Percentiles rank a stretch among this genome's conserved stretches.
Evolutionary conservation across 2,329 filamentous ascomycete genomes (phyloP).

Genomic region (Neopestalotiopsis rosae): DNA sequence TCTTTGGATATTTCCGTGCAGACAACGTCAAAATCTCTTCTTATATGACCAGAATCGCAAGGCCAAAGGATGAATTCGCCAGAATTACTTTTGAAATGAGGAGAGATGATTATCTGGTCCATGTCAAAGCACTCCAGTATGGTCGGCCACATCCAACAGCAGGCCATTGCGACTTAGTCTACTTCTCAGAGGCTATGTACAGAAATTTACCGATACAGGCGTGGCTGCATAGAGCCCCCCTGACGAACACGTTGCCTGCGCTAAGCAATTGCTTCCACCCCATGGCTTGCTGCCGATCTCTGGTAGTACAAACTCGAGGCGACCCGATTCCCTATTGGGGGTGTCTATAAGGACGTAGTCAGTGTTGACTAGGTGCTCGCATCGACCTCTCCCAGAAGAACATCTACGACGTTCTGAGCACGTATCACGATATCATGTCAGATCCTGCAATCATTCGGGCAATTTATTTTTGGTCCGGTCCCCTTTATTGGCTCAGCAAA

Average conservation of each 20-base stretch:
- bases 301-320: conserved; percentile 6
- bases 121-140: background rate
- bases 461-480: background rate
- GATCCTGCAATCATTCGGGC: background rate
- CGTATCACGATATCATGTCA: background rate
- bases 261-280: conserved; percentile 12
- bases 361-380: background rate
- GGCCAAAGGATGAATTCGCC: background rate
- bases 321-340: background rate
- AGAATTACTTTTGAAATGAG: background rate
- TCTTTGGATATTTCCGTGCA: background rate
- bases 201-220: background rate
- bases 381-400: background rate
- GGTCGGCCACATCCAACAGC: background rate
- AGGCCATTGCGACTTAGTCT: background rate
- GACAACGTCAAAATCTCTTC: background rate
- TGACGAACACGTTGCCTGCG: conserved; percentile 16
- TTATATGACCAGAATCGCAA: background rate
- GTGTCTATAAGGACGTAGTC: background rate
- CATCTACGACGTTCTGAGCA: background rate
- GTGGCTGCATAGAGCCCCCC: conserved; percentile 11
- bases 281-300: conserved; percentile 14
- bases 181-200: background rate
- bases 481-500: background rate
- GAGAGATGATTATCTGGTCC: background rate